Evolutionary conservation across 2,329 filamentous ascomycete species (phyloP), one percentile per base, ranked within the genome.

Genomic region (Rhinocladiella similis): DNA sequence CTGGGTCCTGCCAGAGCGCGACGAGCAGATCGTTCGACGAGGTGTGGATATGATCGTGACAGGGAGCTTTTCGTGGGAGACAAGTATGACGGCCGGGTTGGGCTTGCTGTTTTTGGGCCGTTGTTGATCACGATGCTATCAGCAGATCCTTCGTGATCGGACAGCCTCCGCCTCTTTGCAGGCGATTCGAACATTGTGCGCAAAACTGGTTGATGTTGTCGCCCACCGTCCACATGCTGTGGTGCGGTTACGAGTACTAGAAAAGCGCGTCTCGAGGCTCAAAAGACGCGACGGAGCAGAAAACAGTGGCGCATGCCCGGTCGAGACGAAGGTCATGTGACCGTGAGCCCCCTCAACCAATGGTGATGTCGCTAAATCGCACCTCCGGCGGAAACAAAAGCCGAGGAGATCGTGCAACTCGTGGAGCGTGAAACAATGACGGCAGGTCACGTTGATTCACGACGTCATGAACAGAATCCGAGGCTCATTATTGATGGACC

Each of bases 41-140:
- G 56, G 25, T 61, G 56, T 14, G 65, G 65, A 52, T 67, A 58
- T 22, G 63, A 66, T 25, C 65, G 62, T 36, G 63, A 54, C n/a
- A 67, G 33, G 20, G 63, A 66, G 43, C 64, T 61, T 51, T 66
- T 67, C 7, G 65, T 67, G 3, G 65, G 65, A 10, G 65, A 67
- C 19, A 49, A 54, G 52, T 66, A 67, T 14, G 64, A 67, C 14
- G 62, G 59, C 50, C 63, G 48, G 27, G 57, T 60, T 1, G 61
- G 63, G 14, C 62, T 66, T 2, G 56, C 51, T 3, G 59, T 59
- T 38, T 63, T 51, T 50, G 3, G 18, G 27, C 35, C 25, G 19
- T 20, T 29, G 20, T 41, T 9, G 16, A 33, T 6, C 12, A 22
- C 18, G 19, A 20, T 38, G 19, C 12, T 36, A 22, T 5, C 22